Percentiles rank a stretch among this genome's conserved stretches.
Conservation (phyloP, 345 rosid species). For the Murraya koenigii region DNA sequence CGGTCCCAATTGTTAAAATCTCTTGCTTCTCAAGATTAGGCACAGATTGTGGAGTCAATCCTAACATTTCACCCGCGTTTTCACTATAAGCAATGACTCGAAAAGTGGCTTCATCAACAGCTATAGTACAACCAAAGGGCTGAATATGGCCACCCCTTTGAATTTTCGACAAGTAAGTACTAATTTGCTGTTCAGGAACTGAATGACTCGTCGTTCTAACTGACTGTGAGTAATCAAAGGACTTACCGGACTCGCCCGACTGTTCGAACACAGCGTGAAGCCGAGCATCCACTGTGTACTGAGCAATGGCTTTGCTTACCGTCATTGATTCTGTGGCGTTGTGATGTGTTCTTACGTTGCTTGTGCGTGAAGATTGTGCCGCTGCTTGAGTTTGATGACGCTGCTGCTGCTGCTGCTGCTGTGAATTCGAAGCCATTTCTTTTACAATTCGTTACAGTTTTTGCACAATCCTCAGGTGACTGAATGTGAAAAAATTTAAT, state of each 20-base stretch:
- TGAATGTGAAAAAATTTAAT: neutral
- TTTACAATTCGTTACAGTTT: neutral
- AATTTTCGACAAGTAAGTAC: conserved; percentile 75
- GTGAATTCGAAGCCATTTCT: conserved; percentile 36
- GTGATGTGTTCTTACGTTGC: conserved; percentile 28
- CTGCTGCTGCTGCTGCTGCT: conserved; percentile 11
- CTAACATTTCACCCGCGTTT: conserved; percentile 90
- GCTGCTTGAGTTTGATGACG: conserved; percentile 6
- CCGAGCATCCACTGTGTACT: conserved; percentile 89
- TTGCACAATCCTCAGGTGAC: neutral
- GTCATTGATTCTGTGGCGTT: conserved; percentile 39
- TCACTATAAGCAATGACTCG: conserved; percentile 73
- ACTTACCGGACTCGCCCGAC: conserved; percentile 85
- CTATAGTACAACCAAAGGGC: conserved; percentile 90
- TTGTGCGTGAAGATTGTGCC: conserved; percentile 48
- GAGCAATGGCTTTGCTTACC: conserved; percentile 83
- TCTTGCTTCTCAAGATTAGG: conserved; percentile 77
- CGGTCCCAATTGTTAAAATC: conserved; percentile 60
- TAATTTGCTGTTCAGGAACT: conserved; percentile 81
- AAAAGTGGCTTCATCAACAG: conserved; percentile 71
- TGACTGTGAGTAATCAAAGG: conserved; percentile 81
- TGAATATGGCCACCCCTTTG: conserved; percentile 92
- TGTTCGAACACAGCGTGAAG: conserved; percentile 93
- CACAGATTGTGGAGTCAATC: conserved; percentile 74
- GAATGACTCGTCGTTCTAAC: conserved; percentile 55